Evolutionary conservation across 768 basidiomycete species (phyloP), one percentile per base, ranked within the genome.

Genomic region (Leccinum uliginosum): DNA sequence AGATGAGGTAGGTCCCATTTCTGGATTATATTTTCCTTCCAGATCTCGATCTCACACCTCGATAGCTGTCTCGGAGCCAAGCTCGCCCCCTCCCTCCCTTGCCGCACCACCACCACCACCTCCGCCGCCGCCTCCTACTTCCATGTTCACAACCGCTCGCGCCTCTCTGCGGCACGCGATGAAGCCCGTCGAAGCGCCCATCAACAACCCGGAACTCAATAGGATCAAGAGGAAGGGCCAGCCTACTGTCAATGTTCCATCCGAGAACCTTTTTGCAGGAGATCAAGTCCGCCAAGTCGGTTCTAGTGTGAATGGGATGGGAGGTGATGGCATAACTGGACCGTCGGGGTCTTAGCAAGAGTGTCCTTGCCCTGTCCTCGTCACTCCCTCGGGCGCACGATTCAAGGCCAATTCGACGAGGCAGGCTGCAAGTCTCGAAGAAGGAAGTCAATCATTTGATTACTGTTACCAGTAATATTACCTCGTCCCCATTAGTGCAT

Each of bases 251-350:
- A 86, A 85, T n/a, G 77, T 91, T 10, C 80, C 87, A 0, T 78
- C 85, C 3, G 90, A 91, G 59, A 88, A 91, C 85, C 1, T 92
- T 92, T 65, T 70, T 92, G 60, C 84, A 74, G 6, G 90, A 92
- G 68, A 84, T 92, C 78, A 91, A 90, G 76, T 86, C 81, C 1
- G 86, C 84, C 24, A 81, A 68, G 82, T 86, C 0, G 70, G 71
- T 38, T 67, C 70, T n/a, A 67, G 64, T 32, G 1, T 7, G 32
- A 63, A 57, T 45, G 48, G 11, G 14, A 57, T 60, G 59, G 63
- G 64, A 2, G 64, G 59, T 24, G 64, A 59, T 19, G 65, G 67
- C 4, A 53, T 58, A 6, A 60, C 61, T 38, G 67, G 63, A 17
- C 65, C 69, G 12, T 72, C 65, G n/a, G 3, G 65, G 65, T 17